Base-by-base conservation (phyloP, 352 stramenopile species). In the Phytophthora vignae region DNA sequence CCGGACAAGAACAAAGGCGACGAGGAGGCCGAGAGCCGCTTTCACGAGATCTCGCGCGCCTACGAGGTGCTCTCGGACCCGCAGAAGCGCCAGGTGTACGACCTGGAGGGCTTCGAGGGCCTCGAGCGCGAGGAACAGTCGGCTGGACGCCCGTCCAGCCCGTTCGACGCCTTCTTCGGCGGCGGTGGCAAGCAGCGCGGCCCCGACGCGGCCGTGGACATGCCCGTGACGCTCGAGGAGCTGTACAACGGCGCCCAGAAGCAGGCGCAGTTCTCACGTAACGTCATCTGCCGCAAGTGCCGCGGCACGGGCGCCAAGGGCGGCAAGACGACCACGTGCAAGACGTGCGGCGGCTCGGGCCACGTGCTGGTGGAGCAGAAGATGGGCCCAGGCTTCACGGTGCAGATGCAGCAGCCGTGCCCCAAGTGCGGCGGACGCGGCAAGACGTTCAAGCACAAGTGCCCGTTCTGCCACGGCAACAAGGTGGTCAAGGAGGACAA, bases 361-460 rank as follows among this genome's bases (percentile, higher is more conserved):
- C 78, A 94, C n/a, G 84, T 96, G 8, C 66, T 94, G 36, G 89
- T 96, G 58, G 73, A 94, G 63, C 89, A 96, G 63, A 84, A 88
- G 72, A 94, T 96, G 87, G 89, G 85, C 1, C 85, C 84, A 2
- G 89, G 87, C 19, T 94, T 94, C 59, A 93, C 89, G 64, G 98
- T 92, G 71, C 87, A 87, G 84, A 99, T 94, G 93, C 98, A 90
- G 72, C 87, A 96, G 73, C 76, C 85, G 19, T 96, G 89, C 49
- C 85, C 89, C 15, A 94, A 92, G 67, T 96, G 89, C 52, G 82
- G 84, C 10, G 89, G 89, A 8, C 90, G 93, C 9, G 99, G 98
- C 76, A 95, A 96, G 56, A 92, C 90, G n/a, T 99, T 98, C 68
- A 98, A 98, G 50, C 84, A 96, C n/a, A 88, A 98, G 42, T 98